phyloP scores from a whole-genome alignment of 768 basidiomycete species.

The Suillus placidus region DNA sequence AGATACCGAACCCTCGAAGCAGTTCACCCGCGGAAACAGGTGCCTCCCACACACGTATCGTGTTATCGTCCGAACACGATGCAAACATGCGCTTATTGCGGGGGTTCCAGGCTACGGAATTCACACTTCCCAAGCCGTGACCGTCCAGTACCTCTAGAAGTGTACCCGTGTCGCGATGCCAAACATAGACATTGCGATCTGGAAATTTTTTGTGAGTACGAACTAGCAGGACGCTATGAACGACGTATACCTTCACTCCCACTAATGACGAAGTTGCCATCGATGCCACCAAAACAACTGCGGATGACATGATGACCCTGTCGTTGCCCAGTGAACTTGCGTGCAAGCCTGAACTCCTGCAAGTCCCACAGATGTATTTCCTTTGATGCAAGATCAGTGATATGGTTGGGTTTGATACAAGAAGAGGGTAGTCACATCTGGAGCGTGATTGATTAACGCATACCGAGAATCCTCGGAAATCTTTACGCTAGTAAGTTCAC shows the following conservation, averaged over 20 bases:
- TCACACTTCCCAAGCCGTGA: conserved; percentile 89
- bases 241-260: conserved; percentile 85
- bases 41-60: conserved; percentile 87
- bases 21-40: conserved; percentile 24
- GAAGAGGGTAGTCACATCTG: conserved; percentile 62
- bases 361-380: conserved; percentile 91
- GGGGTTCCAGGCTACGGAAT: conserved; percentile 97
- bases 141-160: conserved; percentile 89
- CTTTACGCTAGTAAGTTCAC: conserved; percentile 87
- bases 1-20: conserved; percentile 23
- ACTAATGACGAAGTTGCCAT: conserved; percentile 87
- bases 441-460: conserved; percentile 85
- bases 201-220: conserved; percentile 19
- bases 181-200: conserved; percentile 95
- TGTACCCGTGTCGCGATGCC: conserved; percentile 85
- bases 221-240: conserved; percentile 1
- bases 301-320: conserved; percentile 86
- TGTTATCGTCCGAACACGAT: conserved; percentile 91
- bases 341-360: conserved; percentile 63
- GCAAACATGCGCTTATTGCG: conserved; percentile 90
- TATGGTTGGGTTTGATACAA: background rate
- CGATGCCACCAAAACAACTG: conserved; percentile 91
- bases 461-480: conserved; percentile 85
- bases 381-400: conserved; percentile 42
- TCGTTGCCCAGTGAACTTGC: conserved; percentile 84